Evolutionary conservation across 2,329 filamentous ascomycete genomes (phyloP).

Genomic region (Hypoxylon sp.): DNA sequence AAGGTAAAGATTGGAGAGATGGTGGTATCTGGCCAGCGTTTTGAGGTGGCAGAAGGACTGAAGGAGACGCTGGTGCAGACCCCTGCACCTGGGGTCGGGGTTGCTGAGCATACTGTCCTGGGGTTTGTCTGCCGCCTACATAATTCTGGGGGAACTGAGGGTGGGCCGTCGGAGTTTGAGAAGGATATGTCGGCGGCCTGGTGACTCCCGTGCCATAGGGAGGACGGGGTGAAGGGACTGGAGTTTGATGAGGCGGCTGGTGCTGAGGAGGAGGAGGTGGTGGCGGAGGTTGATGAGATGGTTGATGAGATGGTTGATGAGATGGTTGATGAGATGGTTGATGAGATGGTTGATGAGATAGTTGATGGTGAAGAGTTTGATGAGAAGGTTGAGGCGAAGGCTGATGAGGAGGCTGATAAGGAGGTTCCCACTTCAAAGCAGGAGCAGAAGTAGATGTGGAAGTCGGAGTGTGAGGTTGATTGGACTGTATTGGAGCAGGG

Average conservation of each 20-base stretch:
- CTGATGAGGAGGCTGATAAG: constrained; percentile 55
- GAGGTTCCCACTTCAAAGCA: constrained; percentile 59
- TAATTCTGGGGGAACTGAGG: constrained; percentile 50
- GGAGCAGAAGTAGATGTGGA: constrained; percentile 38
- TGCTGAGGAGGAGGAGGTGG: constrained; percentile 50
- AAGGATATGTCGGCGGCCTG: constrained; percentile 51
- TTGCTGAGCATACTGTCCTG: constrained; percentile 49
- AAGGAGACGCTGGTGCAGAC: constrained; percentile 48
- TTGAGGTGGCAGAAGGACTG: constrained; percentile 54
- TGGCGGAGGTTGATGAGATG: constrained; percentile 32
- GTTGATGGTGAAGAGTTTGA: not conserved
- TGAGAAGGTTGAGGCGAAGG: constrained; percentile 20
- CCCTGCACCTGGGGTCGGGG: constrained; percentile 57
- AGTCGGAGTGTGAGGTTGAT: constrained; percentile 52
- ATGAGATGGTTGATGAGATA: constrained; percentile 24
- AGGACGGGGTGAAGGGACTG: constrained; percentile 52
- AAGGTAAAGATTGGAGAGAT: constrained; percentile 50
- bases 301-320: constrained; percentile 3
- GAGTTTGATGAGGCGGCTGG: constrained; percentile 53
- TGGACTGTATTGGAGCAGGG: constrained; percentile 51
- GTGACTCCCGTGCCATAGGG: constrained; percentile 49
- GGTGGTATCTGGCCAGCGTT: constrained; percentile 52
- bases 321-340: constrained; percentile 10
- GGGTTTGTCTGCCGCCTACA: constrained; percentile 43
- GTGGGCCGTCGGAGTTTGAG: constrained; percentile 45